Evolutionary conservation across 2,329 filamentous ascomycete genomes (phyloP).

Genomic region (Pyricularia grisea): DNA sequence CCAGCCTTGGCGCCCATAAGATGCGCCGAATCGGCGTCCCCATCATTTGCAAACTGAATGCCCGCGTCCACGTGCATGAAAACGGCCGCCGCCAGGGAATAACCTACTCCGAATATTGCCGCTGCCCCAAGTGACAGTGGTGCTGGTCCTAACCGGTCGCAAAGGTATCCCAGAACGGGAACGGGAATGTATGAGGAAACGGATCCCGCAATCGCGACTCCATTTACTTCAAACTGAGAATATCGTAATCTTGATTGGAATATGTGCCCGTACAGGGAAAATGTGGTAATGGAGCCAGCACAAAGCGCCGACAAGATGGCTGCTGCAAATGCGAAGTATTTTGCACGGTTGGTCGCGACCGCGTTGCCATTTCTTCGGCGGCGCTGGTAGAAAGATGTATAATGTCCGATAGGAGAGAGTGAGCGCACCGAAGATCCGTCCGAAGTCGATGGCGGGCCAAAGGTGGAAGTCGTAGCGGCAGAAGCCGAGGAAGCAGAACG

Average conservation of each 20-base stretch:
- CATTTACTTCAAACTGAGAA: conserved; percentile 85
- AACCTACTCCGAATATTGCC: conserved; percentile 68
- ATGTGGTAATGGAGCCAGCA: conserved; percentile 86
- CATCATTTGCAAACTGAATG: conserved; percentile 14
- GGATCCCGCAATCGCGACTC: conserved; percentile 77
- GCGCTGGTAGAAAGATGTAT: neutral
- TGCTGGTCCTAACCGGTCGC: conserved; percentile 77
- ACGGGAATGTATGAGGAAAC: conserved; percentile 89
- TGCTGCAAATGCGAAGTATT: conserved; percentile 40
- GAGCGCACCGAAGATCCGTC: conserved; percentile 2
- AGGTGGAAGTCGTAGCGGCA: neutral
- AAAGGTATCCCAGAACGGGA: conserved; percentile 79
- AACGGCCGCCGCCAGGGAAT: conserved; percentile 70
- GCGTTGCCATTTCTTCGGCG: conserved; percentile 4
- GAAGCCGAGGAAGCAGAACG: neutral
- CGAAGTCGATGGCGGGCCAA: conserved; percentile 1
- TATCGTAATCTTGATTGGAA: conserved; percentile 84
- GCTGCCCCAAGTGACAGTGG: conserved; percentile 66
- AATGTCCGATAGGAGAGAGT: neutral
- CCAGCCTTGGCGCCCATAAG: conserved; percentile 7
- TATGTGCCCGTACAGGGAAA: conserved; percentile 85
- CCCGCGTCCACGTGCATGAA: conserved; percentile 41
- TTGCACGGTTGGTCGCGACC: conserved; percentile 20
- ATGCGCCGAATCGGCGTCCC: conserved; percentile 8
- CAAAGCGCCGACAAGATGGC: conserved; percentile 56